A percentile compares a stretch with the other conserved stretches of the same genome.
Evolutionary conservation across 2,329 filamentous ascomycete genomes (phyloP).

Genomic region (Plenodomus biglobosus): DNA sequence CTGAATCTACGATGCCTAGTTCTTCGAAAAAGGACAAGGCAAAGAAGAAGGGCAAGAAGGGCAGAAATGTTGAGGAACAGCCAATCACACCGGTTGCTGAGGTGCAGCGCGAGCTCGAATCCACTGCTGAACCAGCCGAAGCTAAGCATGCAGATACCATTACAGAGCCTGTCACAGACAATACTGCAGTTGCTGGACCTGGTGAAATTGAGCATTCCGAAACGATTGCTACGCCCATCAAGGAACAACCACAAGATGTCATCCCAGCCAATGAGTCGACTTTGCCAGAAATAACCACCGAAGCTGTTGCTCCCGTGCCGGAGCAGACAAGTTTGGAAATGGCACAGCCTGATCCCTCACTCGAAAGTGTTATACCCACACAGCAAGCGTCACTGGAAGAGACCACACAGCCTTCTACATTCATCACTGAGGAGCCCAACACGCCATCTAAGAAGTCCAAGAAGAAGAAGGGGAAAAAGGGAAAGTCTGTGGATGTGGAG

Average conservation of each 20-base stretch:
- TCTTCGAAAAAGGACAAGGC: constrained; percentile 48
- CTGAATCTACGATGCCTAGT: neutral
- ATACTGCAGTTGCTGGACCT: neutral
- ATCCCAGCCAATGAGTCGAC: neutral
- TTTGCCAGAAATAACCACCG: neutral
- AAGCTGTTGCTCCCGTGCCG: neutral
- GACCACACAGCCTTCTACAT: constrained; percentile 1
- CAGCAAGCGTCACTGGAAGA: constrained; percentile 7
- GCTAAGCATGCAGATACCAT: neutral
- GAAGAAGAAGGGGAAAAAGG: constrained; percentile 43
- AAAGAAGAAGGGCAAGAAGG: constrained; percentile 36
- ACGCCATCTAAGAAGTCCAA: constrained; percentile 47
- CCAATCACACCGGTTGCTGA: constrained; percentile 1
- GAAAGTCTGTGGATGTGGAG: constrained; percentile 4
- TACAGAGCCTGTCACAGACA: neutral
- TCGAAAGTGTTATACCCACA: neutral
- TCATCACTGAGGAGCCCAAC: constrained; percentile 9
- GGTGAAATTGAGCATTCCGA: neutral
- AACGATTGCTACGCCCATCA: neutral
- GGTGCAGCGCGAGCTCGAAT: neutral
- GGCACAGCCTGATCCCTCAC: neutral
- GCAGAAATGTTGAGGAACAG: constrained; percentile 5
- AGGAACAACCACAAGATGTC: neutral
- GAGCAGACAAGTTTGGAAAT: neutral
- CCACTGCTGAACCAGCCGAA: neutral